Percentiles rank a stretch among this genome's conserved stretches.
These are phyloP conservation scores for Pneumocystis carinii DNA, from an alignment of 1,139 yeast genomes.

Conservation along the genomic window DNA sequence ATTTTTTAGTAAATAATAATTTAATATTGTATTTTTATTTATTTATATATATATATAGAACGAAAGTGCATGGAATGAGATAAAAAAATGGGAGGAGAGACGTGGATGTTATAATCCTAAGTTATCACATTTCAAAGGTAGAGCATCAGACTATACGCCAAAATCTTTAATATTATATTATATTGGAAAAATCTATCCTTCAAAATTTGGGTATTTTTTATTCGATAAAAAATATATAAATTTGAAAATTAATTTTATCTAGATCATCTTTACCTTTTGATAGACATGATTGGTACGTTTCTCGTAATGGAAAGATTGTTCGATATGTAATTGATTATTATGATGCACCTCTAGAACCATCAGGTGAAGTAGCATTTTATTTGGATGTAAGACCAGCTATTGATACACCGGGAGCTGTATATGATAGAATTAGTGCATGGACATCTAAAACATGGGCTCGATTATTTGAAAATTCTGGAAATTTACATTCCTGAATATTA, in stretches of 20 bases:
- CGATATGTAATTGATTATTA: slow-evolving; percentile 93
- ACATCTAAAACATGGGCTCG: slow-evolving; percentile 7
- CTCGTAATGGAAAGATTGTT: slow-evolving; percentile 44
- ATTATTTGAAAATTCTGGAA: neutral
- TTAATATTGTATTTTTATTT: neutral
- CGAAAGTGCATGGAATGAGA: slow-evolving; percentile 97
- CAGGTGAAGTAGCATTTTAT: slow-evolving; percentile 75
- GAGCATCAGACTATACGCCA: slow-evolving; percentile 81
- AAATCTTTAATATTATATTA: slow-evolving; percentile 58
- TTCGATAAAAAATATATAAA: neutral
- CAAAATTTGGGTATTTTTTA: slow-evolving; percentile 34
- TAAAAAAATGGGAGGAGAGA: slow-evolving; percentile 64
- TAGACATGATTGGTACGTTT: slow-evolving; percentile 96
- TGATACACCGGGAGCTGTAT: slow-evolving; percentile 29
- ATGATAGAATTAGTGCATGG: slow-evolving; percentile 3
- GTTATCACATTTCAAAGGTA: slow-evolving; percentile 73
- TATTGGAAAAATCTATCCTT: slow-evolving; percentile 59
- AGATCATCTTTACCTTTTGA: slow-evolving; percentile 75
- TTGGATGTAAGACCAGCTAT: slow-evolving; percentile 92
- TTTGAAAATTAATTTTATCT: neutral
- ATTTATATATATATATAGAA: slow-evolving; percentile 26
- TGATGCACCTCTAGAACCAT: slow-evolving; percentile 80
- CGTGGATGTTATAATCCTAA: slow-evolving; percentile 49
- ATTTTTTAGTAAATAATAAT: slow-evolving; percentile 36
- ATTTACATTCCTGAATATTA: neutral